Evolutionary conservation across 75 land plant genomes (phyloP), one percentile per base, ranked within the genome.

Genomic region (Cupressus sempervirens): DNA sequence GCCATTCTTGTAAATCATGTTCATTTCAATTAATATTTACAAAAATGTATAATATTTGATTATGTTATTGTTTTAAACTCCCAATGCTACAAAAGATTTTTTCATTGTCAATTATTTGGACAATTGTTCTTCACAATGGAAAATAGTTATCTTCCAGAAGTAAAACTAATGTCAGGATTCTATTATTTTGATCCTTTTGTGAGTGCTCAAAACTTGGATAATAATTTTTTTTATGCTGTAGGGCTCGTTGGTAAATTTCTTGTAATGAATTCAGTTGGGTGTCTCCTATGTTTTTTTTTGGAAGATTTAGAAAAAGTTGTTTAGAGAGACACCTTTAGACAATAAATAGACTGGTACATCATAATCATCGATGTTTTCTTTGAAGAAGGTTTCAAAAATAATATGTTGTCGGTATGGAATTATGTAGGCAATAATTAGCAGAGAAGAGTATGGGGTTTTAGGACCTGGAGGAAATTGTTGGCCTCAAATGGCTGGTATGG

Each of bases 401-500:
- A 79, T 79, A n/a, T 40, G 23, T 79, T 79, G 32, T 50, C 2
- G 45, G 81, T 82, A 46, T 82, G 41, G 83, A 84, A n/a, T 23
- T 38, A 36, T 84, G 83, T 81, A 97, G 98, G 99, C 98, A 53
- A 92, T 96, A 40, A 86, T 96, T 20, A 94, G 99, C 87, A 93
- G 98, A 86, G 99, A 90, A 65, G 90, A 89, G 50, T 97, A 91
- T 90, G 98, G 98, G 81, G 91, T 85, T 52, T 62, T 92, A 84
- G 98, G 94, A 23, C 84, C 93, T 82, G 92, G 86, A 40, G 93
- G 90, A 34, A 90, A 91, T 87, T 94, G 96, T 82, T 97, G 99
- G 99, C 98, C 98, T 58, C 98, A 93, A 86, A 97, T 97, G 98
- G 99, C 96, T 76, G 93, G 98, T 46, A 91, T 93, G 94, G 89